Conservation (phyloP, 2,329 filamentous ascomycete genomes). For the Claviceps arundinis region DNA sequence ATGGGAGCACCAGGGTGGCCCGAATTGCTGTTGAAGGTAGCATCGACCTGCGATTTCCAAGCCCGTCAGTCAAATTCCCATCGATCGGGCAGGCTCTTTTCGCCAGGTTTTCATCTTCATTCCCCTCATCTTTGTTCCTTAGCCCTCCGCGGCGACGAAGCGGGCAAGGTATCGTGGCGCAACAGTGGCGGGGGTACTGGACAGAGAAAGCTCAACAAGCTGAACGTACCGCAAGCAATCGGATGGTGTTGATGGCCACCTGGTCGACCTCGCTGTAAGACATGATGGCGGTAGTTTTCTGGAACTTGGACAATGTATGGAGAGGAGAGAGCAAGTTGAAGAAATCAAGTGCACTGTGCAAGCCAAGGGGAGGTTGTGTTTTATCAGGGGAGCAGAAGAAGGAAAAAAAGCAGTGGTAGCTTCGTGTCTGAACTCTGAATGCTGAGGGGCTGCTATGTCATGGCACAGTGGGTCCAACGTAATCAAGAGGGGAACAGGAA, state of each 20-base stretch:
- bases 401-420: conserved; percentile 5
- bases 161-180: conserved; percentile 12
- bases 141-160: not conserved
- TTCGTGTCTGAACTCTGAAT: conserved; percentile 2
- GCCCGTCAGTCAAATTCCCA: not conserved
- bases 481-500: not conserved
- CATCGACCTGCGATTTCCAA: conserved; percentile 64
- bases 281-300: conserved; percentile 47
- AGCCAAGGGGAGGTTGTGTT: conserved; percentile 14
- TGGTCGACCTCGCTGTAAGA: conserved; percentile 76
- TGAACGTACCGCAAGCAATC: conserved; percentile 75
- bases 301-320: conserved; percentile 6
- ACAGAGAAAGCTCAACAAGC: conserved; percentile 26
- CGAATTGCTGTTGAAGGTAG: conserved; percentile 88
- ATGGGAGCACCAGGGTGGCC: conserved; percentile 98
- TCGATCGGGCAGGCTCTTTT: conserved; percentile 2
- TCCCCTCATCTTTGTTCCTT: not conserved
- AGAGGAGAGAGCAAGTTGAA: conserved; percentile 8
- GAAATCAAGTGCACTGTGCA: conserved; percentile 9
- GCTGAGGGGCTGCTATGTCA: conserved; percentile 20
- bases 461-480: conserved; percentile 9
- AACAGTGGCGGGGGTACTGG: conserved; percentile 13
- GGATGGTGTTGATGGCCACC: conserved; percentile 96
- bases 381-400: conserved; percentile 14
- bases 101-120: not conserved